Percentiles rank a stretch among this genome's conserved stretches.
Conservation (phyloP, 2,329 filamentous ascomycete genomes). For the Mariannaea sp. region DNA sequence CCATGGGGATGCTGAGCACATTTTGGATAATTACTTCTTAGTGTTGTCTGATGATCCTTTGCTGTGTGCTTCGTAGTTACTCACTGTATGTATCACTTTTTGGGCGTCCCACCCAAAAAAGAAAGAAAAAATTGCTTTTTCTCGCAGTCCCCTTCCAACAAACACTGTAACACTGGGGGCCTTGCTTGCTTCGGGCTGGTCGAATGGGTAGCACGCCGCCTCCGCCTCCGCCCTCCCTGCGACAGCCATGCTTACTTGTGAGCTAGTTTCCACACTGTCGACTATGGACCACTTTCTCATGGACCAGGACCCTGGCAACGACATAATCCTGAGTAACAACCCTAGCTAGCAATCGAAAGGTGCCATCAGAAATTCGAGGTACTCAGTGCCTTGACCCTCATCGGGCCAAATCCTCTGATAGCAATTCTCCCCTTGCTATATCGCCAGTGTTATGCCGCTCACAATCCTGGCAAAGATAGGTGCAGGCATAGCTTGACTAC, state of each 20-base stretch:
- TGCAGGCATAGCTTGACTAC: slow-evolving; percentile 25
- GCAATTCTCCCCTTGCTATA: slow-evolving; percentile 26
- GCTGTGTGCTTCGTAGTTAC: slow-evolving; percentile 1
- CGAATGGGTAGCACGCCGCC: no score
- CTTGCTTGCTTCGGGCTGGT: no score
- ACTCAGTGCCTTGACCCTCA: slow-evolving; percentile 19
- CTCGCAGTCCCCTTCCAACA: no score
- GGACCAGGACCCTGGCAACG: slow-evolving; percentile 11
- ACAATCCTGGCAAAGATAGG: slow-evolving; percentile 21
- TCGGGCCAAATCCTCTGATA: slow-evolving; percentile 1
- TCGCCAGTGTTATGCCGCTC: slow-evolving; percentile 25
- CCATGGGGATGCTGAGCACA: not conserved
- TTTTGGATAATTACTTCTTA: not conserved
- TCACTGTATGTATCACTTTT: not conserved
- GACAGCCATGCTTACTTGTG: slow-evolving; percentile 24
- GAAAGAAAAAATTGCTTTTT: no score
- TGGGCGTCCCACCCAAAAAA: no score
- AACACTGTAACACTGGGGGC: no score
- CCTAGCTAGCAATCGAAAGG: no score
- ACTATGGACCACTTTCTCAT: slow-evolving; percentile 25
- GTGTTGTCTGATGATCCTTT: not conserved
- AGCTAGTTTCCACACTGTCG: slow-evolving; percentile 26
- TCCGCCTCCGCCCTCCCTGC: no score
- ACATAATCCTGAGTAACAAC: slow-evolving; percentile 19
- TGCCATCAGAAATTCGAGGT: no score